Percentiles rank a stretch among this genome's conserved stretches.
phyloP scores from a whole-genome alignment of 192 early-diverging fungal species.

The Coemansia sp. region DNA sequence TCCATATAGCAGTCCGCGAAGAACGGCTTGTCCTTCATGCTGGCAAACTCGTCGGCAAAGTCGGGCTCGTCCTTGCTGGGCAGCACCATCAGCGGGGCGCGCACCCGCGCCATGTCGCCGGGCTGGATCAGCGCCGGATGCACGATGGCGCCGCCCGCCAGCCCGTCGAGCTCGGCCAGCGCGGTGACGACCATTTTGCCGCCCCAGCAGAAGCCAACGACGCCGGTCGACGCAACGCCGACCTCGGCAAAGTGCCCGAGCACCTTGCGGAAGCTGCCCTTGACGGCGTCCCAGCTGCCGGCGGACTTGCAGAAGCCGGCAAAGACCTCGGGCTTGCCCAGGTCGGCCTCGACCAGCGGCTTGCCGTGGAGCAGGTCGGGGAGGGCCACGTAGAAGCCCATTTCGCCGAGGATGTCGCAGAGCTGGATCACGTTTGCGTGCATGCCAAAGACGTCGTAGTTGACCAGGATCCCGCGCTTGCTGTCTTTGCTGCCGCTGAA shows the following conservation, averaged over 20 bases:
- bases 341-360: constrained; percentile 27
- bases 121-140: constrained; percentile 61
- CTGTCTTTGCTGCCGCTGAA: constrained; percentile 39
- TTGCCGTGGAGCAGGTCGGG: constrained; percentile 64
- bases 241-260: constrained; percentile 26
- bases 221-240: constrained; percentile 51
- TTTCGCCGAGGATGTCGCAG: constrained; percentile 52
- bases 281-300: constrained; percentile 27
- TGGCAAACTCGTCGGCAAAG: constrained; percentile 21
- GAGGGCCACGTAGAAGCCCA: constrained; percentile 59
- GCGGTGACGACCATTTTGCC: constrained; percentile 54
- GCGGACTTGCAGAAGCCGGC: constrained; percentile 31
- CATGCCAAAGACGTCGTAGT: constrained; percentile 68
- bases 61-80: constrained; percentile 62
- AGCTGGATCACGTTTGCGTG: constrained; percentile 63
- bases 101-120: constrained; percentile 51
- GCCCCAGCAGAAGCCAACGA: constrained; percentile 73
- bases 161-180: constrained; percentile 45
- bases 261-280: constrained; percentile 4
- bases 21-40: constrained; percentile 50
- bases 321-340: constrained; percentile 40
- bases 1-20: constrained; percentile 49
- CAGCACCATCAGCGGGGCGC: constrained; percentile 59
- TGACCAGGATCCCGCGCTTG: constrained; percentile 59
- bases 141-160: constrained; percentile 54